Base-by-base conservation (phyloP, 1,139 yeast species). In the Suhomyces choctaworum region DNA sequence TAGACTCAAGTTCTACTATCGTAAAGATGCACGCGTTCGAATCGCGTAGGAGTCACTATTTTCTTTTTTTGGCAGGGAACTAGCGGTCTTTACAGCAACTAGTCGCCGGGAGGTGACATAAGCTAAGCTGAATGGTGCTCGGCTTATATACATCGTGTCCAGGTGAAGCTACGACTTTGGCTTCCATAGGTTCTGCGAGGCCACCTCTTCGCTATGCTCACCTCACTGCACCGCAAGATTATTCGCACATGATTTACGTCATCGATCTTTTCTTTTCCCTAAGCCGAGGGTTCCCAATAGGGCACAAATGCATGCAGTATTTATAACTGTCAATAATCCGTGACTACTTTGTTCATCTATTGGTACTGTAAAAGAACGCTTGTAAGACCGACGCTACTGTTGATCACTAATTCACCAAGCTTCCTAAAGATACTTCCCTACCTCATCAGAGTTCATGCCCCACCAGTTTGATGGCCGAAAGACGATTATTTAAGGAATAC, bases 401-500 rank as follows among this genome's bases (percentile, higher is more conserved):
- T 17, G 6, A 17, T 17, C 20, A 8, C 20, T 7, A 17, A 17
- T 7, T 17, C 20, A 17, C n/a, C n/a, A n/a, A n/a, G n/a, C 16
- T 16, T 30, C 4, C 16, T 12, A 23, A 17, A 22, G 9, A 11
- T 14, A 21, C 12, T 24, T n/a, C 16, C 11, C 22, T 12, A 11
- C 15, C 16, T 17, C 12, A 20, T 13, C 16, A 7, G 24, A 16
- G 14, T 7, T 15, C 7, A 17, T 13, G 21, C 8, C 24, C 6
- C 10, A 21, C 31, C 16, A 4, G 22, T 16, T 29, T 21, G 13
- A 56, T 56, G 60, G 47, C 60, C 7, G 55, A 56, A 30, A 54
- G 50, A 40, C 41, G 61, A 17, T 46, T 56, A 5, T 45, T 56
- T 26, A 51, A 53, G 26, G 61, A 56, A 41, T 44, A 45, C 38